Evolutionary conservation across 139 green algal genomes (phyloP).

Genomic region (Chlorokybus atmophyticus): DNA sequence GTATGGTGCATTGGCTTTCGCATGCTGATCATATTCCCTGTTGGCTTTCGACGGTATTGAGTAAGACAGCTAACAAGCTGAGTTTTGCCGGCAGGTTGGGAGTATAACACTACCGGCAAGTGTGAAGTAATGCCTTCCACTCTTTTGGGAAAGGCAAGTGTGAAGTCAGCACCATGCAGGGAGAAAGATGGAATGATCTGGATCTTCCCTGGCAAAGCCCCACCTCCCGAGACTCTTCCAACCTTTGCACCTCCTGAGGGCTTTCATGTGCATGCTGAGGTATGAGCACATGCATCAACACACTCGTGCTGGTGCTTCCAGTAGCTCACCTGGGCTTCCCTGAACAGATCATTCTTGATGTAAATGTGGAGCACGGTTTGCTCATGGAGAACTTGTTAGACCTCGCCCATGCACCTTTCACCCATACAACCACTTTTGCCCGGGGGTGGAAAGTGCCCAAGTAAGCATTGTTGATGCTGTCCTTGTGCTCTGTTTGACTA

Average conservation of each 20-base stretch:
- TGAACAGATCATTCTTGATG: slow-evolving; percentile 67
- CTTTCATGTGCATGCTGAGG: slow-evolving; percentile 74
- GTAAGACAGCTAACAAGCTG: too few relatives aligned
- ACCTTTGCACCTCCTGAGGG: slow-evolving; percentile 43
- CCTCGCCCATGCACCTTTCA: slow-evolving; percentile 96
- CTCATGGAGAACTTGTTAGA: slow-evolving; percentile 98
- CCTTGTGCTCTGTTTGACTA: too few relatives aligned
- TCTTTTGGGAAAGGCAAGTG: slow-evolving; percentile 33
- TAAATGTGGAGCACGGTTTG: slow-evolving; percentile 94
- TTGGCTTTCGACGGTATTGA: too few relatives aligned
- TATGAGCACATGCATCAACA: background rate
- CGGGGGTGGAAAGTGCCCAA: slow-evolving; percentile 90
- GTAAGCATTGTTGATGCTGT: too few relatives aligned
- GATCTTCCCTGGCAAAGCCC: slow-evolving; percentile 25
- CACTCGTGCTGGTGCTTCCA: slow-evolving; percentile 5
- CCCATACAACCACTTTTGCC: slow-evolving; percentile 91
- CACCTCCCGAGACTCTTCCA: slow-evolving; percentile 18
- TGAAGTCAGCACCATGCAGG: slow-evolving; percentile 52
- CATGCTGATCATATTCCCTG: too few relatives aligned
- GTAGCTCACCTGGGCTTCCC: background rate
- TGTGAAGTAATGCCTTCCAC: slow-evolving; percentile 90
- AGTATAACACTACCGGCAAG: slow-evolving; percentile 58
- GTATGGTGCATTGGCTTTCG: too few relatives aligned
- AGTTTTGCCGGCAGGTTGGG: slow-evolving; percentile 45
- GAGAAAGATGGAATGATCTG: slow-evolving; percentile 91